Evolutionary conservation across 2,329 filamentous ascomycete genomes (phyloP).

Genomic region (Ceratocystis lukuohia): DNA sequence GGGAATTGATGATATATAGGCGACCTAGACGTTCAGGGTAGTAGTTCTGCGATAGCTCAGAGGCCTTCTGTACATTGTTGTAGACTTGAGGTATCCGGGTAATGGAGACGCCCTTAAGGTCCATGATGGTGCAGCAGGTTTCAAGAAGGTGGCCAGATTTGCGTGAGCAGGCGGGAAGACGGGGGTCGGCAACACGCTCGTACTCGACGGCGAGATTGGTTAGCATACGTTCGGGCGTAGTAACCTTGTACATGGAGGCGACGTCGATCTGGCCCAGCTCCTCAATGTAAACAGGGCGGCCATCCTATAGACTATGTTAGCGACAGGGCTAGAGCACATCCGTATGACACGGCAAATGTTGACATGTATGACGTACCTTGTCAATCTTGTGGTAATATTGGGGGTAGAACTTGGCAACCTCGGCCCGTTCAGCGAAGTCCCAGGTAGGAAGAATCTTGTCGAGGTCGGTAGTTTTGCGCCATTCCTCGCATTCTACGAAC

Average conservation of each 20-base stretch:
- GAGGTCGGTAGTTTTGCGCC: conserved; percentile 75
- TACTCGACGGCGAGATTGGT: conserved; percentile 95
- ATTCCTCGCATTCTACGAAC: conserved; percentile 84
- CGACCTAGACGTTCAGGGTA: conserved; percentile 95
- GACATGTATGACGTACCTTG: conserved; percentile 39
- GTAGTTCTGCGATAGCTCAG: conserved; percentile 92
- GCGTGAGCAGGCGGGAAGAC: conserved; percentile 87
- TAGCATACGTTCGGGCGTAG: conserved; percentile 82
- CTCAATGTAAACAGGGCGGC: conserved; percentile 93
- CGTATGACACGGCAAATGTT: not conserved
- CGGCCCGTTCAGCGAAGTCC: conserved; percentile 71
- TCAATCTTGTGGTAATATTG: conserved; percentile 99
- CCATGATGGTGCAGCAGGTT: conserved; percentile 97
- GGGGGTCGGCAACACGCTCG: conserved; percentile 86
- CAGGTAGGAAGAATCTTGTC: conserved; percentile 70
- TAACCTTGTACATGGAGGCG: conserved; percentile 82
- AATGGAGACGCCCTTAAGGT: conserved; percentile 86
- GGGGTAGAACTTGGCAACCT: conserved; percentile 84
- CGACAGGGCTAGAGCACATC: not conserved
- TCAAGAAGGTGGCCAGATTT: conserved; percentile 82
- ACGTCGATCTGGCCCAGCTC: conserved; percentile 89
- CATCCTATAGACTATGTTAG: conserved; percentile 48
- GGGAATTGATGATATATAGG: conserved; percentile 95
- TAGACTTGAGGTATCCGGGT: conserved; percentile 72
- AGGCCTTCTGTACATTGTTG: conserved; percentile 72